phyloP scores from a whole-genome alignment of 352 stramenopile species.

The Pythium dissotocum region DNA sequence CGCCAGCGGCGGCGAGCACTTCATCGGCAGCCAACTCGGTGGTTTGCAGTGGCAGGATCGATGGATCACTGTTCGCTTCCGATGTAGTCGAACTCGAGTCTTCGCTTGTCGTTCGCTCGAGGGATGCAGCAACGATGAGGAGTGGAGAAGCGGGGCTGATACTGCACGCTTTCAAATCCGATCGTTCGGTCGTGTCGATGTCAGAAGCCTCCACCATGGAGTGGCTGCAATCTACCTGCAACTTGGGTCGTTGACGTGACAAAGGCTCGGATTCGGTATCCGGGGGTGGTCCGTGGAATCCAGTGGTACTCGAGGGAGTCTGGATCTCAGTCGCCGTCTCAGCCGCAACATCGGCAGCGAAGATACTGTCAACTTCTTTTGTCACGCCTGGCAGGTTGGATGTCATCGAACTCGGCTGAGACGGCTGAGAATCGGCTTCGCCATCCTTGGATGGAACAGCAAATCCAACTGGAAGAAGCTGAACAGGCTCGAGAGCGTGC shows the following conservation, averaged over 20 bases:
- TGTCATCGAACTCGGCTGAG: not conserved
- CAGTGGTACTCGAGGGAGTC: not conserved
- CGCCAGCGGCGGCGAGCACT: too few species aligned
- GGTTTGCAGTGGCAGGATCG: too few species aligned
- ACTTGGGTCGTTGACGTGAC: not conserved
- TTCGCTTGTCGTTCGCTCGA: not conserved
- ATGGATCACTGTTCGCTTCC: too few species aligned
- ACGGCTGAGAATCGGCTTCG: not conserved
- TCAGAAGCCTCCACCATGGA: not conserved
- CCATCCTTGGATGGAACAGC: not conserved
- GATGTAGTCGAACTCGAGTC: too few species aligned
- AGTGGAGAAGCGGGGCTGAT: not conserved
- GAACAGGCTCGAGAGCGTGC: not conserved
- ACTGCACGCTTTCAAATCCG: too few species aligned
- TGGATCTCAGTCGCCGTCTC: not conserved
- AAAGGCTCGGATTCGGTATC: not conserved
- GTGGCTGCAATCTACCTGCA: not conserved
- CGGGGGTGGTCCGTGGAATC: not conserved
- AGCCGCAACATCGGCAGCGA: not conserved
- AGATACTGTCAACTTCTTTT: not conserved
- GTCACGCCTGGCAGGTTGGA: not conserved
- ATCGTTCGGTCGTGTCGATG: too few species aligned
- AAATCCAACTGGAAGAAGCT: constrained; percentile 10
- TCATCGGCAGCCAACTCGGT: too few species aligned
- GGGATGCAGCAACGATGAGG: not conserved